Percentiles rank a stretch among this genome's conserved stretches.
phyloP scores from a whole-genome alignment of 2,329 filamentous ascomycete species.

The Sclerotinia trifoliorum region DNA sequence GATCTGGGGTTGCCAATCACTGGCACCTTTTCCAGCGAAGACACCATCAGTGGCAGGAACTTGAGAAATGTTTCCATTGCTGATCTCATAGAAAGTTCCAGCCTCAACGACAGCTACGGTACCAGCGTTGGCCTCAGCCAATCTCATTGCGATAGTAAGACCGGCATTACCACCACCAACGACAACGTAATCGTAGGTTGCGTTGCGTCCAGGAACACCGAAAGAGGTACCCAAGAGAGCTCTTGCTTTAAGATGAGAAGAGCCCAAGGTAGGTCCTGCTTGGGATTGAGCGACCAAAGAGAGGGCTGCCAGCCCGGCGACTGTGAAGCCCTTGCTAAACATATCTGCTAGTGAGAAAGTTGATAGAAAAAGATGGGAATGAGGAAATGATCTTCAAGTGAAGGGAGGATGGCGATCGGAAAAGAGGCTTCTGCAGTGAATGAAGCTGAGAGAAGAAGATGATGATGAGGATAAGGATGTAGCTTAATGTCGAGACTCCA shows the following conservation, averaged over 20 bases:
- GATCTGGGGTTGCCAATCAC: slow-evolving; percentile 26
- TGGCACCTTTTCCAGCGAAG: slow-evolving; percentile 20
- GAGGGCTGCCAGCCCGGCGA: slow-evolving; percentile 12
- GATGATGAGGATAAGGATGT: slow-evolving; percentile 2
- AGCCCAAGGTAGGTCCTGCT: not conserved
- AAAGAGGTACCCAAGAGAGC: slow-evolving; percentile 21
- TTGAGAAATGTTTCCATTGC: slow-evolving; percentile 22
- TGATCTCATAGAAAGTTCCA: slow-evolving; percentile 24
- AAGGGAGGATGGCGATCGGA: not conserved
- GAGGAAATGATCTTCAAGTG: not conserved
- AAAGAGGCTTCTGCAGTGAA: not conserved
- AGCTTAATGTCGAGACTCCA: slow-evolving; percentile 16
- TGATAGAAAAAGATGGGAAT: not conserved
- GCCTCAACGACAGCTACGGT: slow-evolving; percentile 24
- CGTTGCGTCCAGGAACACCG: slow-evolving; percentile 20
- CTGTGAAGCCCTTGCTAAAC: slow-evolving; percentile 20
- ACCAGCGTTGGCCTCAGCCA: slow-evolving; percentile 13
- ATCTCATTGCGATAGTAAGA: slow-evolving; percentile 20
- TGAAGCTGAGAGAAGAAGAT: slow-evolving; percentile 1
- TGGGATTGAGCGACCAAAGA: slow-evolving; percentile 17
- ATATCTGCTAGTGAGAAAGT: slow-evolving; percentile 2
- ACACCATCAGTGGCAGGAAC: slow-evolving; percentile 14
- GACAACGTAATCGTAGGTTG: slow-evolving; percentile 25
- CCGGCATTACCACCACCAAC: slow-evolving; percentile 25
- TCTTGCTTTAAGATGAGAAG: slow-evolving; percentile 18